These are phyloP conservation scores for Carex kokanica DNA, from an alignment of 176 grass and related monocot species.

Conservation along the genomic window DNA sequence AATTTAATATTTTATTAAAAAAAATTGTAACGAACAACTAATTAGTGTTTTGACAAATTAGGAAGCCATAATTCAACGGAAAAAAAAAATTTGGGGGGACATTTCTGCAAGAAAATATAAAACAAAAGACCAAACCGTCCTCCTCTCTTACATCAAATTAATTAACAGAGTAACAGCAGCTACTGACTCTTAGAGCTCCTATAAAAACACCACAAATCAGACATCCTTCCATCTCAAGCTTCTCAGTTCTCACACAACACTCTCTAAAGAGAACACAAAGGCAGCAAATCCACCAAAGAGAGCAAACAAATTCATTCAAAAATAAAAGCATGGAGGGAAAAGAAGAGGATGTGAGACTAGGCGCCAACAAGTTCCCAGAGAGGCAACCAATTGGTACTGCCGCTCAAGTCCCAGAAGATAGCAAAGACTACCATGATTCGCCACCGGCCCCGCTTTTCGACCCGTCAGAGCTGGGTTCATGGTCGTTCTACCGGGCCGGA, in stretches of 20 bases:
- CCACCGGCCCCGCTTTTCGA: slow-evolving; percentile 39
- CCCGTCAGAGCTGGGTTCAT: slow-evolving; percentile 32
- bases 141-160: not conserved
- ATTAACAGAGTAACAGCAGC: slow-evolving; percentile 11
- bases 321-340: slow-evolving; percentile 39
- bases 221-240: slow-evolving; percentile 18
- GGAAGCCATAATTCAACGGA: not conserved
- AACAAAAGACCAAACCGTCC: not conserved
- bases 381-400: slow-evolving; percentile 51
- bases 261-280: slow-evolving; percentile 7
- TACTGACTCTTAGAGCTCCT: slow-evolving; percentile 2
- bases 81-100: not conserved
- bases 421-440: slow-evolving; percentile 46
- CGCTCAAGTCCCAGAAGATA: slow-evolving; percentile 32
- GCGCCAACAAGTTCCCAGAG: slow-evolving; percentile 43
- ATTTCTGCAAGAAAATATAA: not conserved
- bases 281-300: not conserved
- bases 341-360: slow-evolving; percentile 48
- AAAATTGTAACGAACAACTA: not conserved
- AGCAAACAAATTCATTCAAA: not conserved
- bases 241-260: slow-evolving; percentile 16
- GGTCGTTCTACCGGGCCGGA: slow-evolving; percentile 49
- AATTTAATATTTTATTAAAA: no score
- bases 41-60: not conserved
- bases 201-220: slow-evolving; percentile 19